Base-by-base conservation (phyloP, 139 green algal genomes). In the Chlorella vulgaris region DNA sequence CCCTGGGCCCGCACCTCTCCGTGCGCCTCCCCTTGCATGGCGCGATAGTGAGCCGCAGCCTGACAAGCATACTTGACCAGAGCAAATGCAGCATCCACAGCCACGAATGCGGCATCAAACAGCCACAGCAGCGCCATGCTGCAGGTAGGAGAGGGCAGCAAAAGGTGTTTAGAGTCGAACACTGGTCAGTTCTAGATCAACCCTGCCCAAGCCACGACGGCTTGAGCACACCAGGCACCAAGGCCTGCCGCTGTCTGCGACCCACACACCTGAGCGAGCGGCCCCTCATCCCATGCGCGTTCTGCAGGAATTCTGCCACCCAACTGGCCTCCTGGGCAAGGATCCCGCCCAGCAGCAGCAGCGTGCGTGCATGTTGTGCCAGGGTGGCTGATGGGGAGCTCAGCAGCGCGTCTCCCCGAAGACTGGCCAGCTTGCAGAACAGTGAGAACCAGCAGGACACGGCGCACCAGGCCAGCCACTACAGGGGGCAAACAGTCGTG, bases 401-500 rank as follows among this genome's bases (percentile, higher is more conserved):
- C 35, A 86, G 76, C 50, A 86, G 76, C 8, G 76, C 82, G 3
- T 86, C 82, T 1, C 65, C 68, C 15, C 82, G 62, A n/a, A 84
- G 74, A 18, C 47, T 36, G 35, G 82, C 82, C 62, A 86, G 74
- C 24, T 50, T 55, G 3, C 63, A 35, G 36, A 86, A 86, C 67
- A 74, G 36, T 26, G 35, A 58, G 26, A 58, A 70, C 31, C 39
- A 47, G 33, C 76, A 63, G 35, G 66, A 33, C 2, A 74, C 76
- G 4, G 24, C 24, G 0, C 55, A 63, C 39, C 76, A 75, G 0
- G 39, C 75, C 75, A 79, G 73, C 73, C 73, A 79, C 73, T 79
- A 47, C 69, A 31, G 15, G 13, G 15, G 47, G n/a, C n/a, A n/a
- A n/a, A n/a, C n/a, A n/a, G n/a, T n/a, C n/a, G n/a, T n/a, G n/a